Conservation (phyloP, 2,329 filamentous ascomycete genomes). For the Zymoseptoria passerinii region DNA sequence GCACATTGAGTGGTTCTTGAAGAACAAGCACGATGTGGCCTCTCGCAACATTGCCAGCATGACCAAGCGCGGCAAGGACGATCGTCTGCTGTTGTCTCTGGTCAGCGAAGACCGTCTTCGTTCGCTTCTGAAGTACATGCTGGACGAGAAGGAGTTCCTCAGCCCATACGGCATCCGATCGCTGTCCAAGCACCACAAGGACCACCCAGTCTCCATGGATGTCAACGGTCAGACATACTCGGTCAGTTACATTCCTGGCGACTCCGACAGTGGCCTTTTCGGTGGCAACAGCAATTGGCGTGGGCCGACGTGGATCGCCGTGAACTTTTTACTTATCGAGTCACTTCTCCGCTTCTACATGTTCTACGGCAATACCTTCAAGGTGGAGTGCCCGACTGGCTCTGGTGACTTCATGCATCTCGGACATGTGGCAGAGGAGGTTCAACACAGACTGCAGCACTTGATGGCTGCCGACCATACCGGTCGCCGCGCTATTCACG, state of each 20-base stretch:
- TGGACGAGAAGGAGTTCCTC: constrained; percentile 89
- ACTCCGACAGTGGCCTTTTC: constrained; percentile 90
- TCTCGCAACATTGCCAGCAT: constrained; percentile 94
- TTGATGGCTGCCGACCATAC: constrained; percentile 78
- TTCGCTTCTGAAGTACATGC: constrained; percentile 83
- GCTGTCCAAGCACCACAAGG: constrained; percentile 81
- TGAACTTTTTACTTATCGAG: constrained; percentile 91
- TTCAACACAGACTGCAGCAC: constrained; percentile 90
- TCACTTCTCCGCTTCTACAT: constrained; percentile 92
- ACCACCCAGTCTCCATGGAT: constrained; percentile 88
- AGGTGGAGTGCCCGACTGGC: constrained; percentile 88
- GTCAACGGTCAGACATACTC: constrained; percentile 86
- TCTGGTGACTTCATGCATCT: constrained; percentile 94
- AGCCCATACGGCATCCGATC: constrained; percentile 85
- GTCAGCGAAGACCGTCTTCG: constrained; percentile 89
- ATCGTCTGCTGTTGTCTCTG: constrained; percentile 78
- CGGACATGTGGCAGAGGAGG: constrained; percentile 86
- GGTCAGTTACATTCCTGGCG: constrained; percentile 86
- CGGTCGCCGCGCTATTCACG: constrained; percentile 81
- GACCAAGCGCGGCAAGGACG: constrained; percentile 77
- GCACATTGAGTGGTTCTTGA: constrained; percentile 86
- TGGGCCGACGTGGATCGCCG: constrained; percentile 87
- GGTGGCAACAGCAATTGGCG: constrained; percentile 98
- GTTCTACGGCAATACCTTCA: constrained; percentile 81
- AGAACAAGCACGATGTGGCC: constrained; percentile 76